Conservation (phyloP, 2,329 filamentous ascomycete species). For the Emydomyces testavorans region DNA sequence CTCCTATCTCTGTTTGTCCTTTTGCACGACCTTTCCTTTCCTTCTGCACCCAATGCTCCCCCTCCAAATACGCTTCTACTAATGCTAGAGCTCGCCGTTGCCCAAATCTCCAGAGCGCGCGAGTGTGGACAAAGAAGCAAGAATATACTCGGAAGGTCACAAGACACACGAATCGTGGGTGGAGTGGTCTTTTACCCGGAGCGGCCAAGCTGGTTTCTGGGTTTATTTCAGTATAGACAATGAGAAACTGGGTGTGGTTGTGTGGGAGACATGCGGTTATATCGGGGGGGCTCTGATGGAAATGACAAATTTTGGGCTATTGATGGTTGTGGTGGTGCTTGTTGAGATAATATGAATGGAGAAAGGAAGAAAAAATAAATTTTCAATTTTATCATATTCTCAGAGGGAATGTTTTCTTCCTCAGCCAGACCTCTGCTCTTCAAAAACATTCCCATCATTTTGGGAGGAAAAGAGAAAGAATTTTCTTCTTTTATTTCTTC, state of each 20-base stretch:
- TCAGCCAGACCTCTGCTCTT: not conserved
- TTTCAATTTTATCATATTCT: too few species aligned
- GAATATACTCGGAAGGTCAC: slow-evolving; percentile 34
- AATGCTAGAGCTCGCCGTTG: slow-evolving; percentile 46
- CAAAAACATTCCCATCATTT: not conserved
- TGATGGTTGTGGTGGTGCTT: too few species aligned
- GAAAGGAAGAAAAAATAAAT: too few species aligned
- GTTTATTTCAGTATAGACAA: slow-evolving; percentile 38
- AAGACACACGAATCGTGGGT: slow-evolving; percentile 16
- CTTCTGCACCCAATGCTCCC: not conserved
- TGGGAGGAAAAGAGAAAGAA: not conserved
- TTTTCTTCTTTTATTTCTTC: slow-evolving; percentile 12
- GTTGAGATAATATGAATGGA: too few species aligned
- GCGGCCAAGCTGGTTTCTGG: slow-evolving; percentile 29
- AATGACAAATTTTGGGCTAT: too few species aligned
- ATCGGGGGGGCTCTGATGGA: too few species aligned
- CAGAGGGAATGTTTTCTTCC: too few species aligned
- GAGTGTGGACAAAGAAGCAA: slow-evolving; percentile 50
- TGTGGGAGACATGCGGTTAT: slow-evolving; percentile 35
- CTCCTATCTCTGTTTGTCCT: not conserved
- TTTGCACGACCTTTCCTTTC: not conserved
- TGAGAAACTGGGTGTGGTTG: slow-evolving; percentile 32
- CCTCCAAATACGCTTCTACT: slow-evolving; percentile 4
- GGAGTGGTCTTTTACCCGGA: slow-evolving; percentile 26
- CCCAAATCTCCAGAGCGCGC: slow-evolving; percentile 40